Evolutionary conservation across 202 grass and related monocot genomes (phyloP).

Genomic region (Brachypodium distachyon): DNA sequence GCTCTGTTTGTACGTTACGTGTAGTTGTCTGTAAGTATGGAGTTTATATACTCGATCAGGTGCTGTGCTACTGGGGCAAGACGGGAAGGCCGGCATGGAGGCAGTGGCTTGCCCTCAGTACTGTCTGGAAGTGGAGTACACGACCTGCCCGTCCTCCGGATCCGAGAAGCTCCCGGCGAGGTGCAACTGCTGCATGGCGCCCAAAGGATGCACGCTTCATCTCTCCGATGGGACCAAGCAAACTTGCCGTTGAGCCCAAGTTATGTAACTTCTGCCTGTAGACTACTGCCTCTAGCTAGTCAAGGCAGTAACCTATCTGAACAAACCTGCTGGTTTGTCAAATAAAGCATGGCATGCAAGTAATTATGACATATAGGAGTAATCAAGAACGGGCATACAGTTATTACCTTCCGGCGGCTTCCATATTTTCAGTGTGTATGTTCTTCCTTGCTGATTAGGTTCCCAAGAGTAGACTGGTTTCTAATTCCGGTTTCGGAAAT

Average conservation of each 20-base stretch:
- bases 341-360: neutral
- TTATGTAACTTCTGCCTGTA: neutral
- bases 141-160: conserved; percentile 49
- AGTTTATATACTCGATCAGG: neutral
- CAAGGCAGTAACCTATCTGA: neutral
- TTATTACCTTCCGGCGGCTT: too few relatives aligned
- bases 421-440: neutral
- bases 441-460: neutral
- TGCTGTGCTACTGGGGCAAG: neutral
- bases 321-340: neutral
- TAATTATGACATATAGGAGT: neutral
- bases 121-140: conserved; percentile 39
- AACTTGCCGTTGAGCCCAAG: neutral
- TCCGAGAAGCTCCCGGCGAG: conserved; percentile 19
- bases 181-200: conserved; percentile 49
- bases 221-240: conserved; percentile 28
- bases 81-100: neutral
- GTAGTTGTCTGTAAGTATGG: too few relatives aligned
- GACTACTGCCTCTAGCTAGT: neutral
- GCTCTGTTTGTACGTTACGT: too few relatives aligned
- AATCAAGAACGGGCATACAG: neutral
- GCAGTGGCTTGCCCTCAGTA: conserved; percentile 23
- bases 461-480: neutral
- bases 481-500: too few relatives aligned
- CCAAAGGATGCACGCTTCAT: conserved; percentile 45